Conservation (phyloP, 805 yeast species). For the Clavispora vitiphila region DNA sequence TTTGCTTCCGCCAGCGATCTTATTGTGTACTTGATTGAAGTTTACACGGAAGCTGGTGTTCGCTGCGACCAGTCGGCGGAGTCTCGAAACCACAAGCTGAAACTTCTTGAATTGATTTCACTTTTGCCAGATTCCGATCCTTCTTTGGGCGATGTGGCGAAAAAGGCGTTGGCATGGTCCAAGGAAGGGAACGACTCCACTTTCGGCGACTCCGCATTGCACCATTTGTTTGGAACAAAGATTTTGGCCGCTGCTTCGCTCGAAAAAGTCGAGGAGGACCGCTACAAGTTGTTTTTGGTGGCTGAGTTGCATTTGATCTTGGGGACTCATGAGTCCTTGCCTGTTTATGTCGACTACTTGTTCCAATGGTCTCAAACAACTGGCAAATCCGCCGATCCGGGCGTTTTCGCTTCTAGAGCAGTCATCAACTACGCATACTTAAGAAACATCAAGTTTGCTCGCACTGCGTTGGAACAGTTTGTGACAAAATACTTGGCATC, state of each 20-base stretch:
- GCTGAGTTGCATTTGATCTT: conserved; percentile 71
- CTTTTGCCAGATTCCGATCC: conserved; percentile 40
- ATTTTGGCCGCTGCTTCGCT: conserved; percentile 38
- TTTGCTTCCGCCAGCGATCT: conserved; percentile 81
- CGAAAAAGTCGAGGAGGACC: conserved; percentile 20
- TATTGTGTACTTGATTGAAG: conserved; percentile 64
- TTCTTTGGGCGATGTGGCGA: conserved; percentile 58
- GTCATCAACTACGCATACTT: conserved; percentile 71
- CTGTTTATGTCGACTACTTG: conserved; percentile 41
- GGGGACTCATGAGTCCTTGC: conserved; percentile 54
- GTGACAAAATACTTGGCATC: conserved; percentile 18
- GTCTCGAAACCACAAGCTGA: conserved; percentile 38
- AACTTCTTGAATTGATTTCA: conserved; percentile 44
- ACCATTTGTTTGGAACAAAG: conserved; percentile 68
- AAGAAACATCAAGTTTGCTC: conserved; percentile 60
- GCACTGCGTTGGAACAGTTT: conserved; percentile 24
- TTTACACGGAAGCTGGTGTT: conserved; percentile 50
- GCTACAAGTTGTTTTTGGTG: conserved; percentile 44
- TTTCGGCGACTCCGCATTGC: conserved; percentile 73
- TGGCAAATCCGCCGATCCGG: conserved; percentile 18
- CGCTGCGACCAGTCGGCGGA: conserved; percentile 19
- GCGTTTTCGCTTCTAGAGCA: conserved; percentile 46
- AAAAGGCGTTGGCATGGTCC: conserved; percentile 67
- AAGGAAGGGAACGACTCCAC: conserved; percentile 33
- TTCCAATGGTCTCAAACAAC: conserved; percentile 32